Base-by-base conservation (phyloP, 805 yeast species). In the Sugiyamaella boreocaroliniensis region DNA sequence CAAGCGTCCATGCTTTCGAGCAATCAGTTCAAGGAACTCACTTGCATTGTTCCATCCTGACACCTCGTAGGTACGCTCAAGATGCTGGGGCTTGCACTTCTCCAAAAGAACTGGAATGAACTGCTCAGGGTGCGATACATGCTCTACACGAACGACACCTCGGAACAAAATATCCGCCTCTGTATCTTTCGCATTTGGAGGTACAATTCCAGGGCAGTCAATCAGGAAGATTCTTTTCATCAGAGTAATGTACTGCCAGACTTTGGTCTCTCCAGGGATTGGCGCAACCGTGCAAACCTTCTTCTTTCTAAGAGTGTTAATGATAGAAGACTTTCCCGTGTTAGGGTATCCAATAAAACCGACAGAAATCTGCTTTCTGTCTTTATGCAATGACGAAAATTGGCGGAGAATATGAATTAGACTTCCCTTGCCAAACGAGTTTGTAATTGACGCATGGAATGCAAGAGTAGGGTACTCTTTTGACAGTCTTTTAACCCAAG, bases 131-230 rank as follows among this genome's bases (percentile, higher is more conserved):
- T 87, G 76, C 0, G 95, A 80, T 47, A 93, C 98, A 66, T 92
- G 96, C 68, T 92, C 99, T n/a, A 92, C 97, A 74, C 99, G 85
- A 1, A 92, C 99, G 16, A 93, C 99, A 67, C 99, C 99, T 70
- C 97, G 82, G 72, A 92, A 87, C 59, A 92, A 70, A 63, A 92
- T 89, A 69, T 92, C 98, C 26, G 96, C 82, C 67, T 89, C 95
- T 0, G 92, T 71, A 68, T 93, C 99, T 64, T 83, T 89, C 29
- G 82, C 68, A 15, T 95, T 86, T 26, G 99, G 99, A 9, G 99
- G 99, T 18, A 92, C 99, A 66, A 92, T 92, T 72, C 99, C 99
- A 2, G 99, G 99, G 76, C 99, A 93, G 72, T 92, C 99, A 64
- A 92, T 93, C 63, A 92, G 75, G 71, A 90, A 92, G 49, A 92